Conservation (phyloP, 306 rosid species). For the Argentina anserina region DNA sequence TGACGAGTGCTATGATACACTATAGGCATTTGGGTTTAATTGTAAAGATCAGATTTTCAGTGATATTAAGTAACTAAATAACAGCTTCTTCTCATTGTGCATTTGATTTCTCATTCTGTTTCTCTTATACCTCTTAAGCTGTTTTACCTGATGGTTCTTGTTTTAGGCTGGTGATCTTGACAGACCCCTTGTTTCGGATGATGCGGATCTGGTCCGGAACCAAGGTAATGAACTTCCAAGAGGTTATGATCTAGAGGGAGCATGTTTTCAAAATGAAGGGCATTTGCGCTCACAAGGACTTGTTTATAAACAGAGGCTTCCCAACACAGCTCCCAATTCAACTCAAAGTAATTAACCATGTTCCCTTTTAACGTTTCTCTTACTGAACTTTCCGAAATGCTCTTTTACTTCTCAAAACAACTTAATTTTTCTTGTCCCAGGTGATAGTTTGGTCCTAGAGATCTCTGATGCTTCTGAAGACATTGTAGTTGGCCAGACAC, state of each 20-base stretch:
- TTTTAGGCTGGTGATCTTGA: conserved; percentile 59
- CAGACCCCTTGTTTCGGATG: conserved; percentile 70
- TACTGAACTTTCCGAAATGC: neutral
- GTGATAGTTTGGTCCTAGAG: conserved; percentile 55
- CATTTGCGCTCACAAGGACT: conserved; percentile 65
- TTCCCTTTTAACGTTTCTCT: neutral
- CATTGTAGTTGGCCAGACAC: conserved; percentile 55
- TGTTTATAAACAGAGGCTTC: conserved; percentile 67
- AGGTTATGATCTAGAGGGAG: conserved; percentile 88
- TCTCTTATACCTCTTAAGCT: neutral
- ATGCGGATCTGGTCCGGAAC: conserved; percentile 26
- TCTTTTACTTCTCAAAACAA: neutral
- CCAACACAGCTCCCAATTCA: conserved; percentile 33
- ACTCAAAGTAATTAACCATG: conserved; percentile 35
- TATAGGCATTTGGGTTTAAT: conserved; percentile 4
- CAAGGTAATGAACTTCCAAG: conserved; percentile 49
- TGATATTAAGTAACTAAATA: neutral
- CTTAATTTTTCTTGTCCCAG: conserved; percentile 21
- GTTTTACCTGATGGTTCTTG: conserved; percentile 17
- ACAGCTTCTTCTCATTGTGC: neutral
- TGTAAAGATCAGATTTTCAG: neutral
- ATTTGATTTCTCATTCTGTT: conserved; percentile 15
- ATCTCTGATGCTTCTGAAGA: conserved; percentile 47
- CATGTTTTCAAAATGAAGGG: conserved; percentile 51
- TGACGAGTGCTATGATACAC: neutral